These are phyloP conservation scores for Aspergillus nomiae DNA, from an alignment of 2,329 filamentous ascomycete species.

Conservation along the genomic window DNA sequence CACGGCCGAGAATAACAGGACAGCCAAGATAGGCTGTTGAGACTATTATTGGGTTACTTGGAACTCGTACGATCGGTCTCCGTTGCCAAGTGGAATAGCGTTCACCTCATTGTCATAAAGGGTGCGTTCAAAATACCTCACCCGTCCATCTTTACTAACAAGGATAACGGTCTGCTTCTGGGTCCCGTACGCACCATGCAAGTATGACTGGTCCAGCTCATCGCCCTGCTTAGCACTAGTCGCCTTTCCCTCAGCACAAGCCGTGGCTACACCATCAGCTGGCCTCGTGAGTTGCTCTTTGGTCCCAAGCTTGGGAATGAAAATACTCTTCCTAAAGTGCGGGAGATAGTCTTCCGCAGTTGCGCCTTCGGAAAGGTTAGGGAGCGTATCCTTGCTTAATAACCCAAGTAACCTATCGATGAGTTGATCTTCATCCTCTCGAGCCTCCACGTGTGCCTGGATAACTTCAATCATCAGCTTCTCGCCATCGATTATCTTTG, in stretches of 20 bases:
- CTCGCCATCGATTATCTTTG: constrained; percentile 63
- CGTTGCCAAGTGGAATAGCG: constrained; percentile 47
- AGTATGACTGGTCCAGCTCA: constrained; percentile 35
- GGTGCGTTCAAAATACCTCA: constrained; percentile 65
- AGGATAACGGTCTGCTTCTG: constrained; percentile 66
- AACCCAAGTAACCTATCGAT: constrained; percentile 55
- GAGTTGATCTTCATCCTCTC: constrained; percentile 52
- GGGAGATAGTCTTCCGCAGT: constrained; percentile 58
- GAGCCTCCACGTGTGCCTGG: constrained; percentile 42
- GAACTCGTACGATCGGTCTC: constrained; percentile 49
- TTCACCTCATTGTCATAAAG: constrained; percentile 57
- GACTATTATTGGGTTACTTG: constrained; percentile 3
- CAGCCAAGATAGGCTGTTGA: not conserved
- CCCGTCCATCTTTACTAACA: constrained; percentile 55
- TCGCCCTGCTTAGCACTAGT: constrained; percentile 13
- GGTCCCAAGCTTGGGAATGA: constrained; percentile 59
- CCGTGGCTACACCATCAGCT: constrained; percentile 40
- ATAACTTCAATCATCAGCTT: constrained; percentile 54
- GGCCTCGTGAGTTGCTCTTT: constrained; percentile 42
- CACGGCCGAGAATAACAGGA: not conserved
- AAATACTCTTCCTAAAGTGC: constrained; percentile 61
- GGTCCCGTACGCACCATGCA: constrained; percentile 61
- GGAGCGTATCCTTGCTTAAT: constrained; percentile 58
- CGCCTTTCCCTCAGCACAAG: constrained; percentile 13
- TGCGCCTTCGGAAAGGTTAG: constrained; percentile 48